Base-by-base conservation (phyloP, 257 asterid genomes). In the Penstemon barbatus region DNA sequence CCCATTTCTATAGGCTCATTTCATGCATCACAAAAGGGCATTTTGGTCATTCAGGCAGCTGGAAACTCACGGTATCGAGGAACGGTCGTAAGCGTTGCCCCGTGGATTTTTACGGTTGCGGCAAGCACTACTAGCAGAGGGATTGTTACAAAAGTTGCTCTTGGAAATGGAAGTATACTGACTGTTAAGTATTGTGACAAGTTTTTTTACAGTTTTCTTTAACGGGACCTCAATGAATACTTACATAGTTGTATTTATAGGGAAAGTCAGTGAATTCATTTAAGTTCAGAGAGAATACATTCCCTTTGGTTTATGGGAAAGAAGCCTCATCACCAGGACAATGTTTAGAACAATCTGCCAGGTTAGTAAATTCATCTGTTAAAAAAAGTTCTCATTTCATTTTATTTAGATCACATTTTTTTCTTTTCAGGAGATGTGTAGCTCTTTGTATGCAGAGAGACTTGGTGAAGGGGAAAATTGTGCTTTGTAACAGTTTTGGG, bases 1-100 rank as follows among this genome's bases (percentile, higher is more conserved):
- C 1, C 54, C 11, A 46, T 84, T 3, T 74, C 85, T n/a, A 81
- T 81, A 4, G 86, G 71, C 3, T 44, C 89, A 6, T 68, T 84
- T 48, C 82, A 74, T n/a, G 76, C 80, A 0, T 59, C 53, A 65
- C 61, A 49, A 44, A 79, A 68, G 38, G 84, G 81, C 3, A 57
- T 79, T 42, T 64, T 79, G 0, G 57, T 70, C 5, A 76, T 72
- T 38, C 60, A 72, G 3, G 10, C 84, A 0, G 78, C 76, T 0
- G 81, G 84, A 2, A 79, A 79, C 40, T 11, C 8, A 9, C 76
- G 73, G 5, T 18, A 36, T 15, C 3, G 4, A 1, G 61, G 60
- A 25, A 5, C n/a, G 0, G 45, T 72, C 8, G 2, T 50, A 1
- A 72, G 78, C 19, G 43, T 45, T 1, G 78, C 64, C 0, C 81